Evolutionary conservation across 176 grass and related monocot genomes (phyloP).

Genomic region (Musa beccarii): DNA sequence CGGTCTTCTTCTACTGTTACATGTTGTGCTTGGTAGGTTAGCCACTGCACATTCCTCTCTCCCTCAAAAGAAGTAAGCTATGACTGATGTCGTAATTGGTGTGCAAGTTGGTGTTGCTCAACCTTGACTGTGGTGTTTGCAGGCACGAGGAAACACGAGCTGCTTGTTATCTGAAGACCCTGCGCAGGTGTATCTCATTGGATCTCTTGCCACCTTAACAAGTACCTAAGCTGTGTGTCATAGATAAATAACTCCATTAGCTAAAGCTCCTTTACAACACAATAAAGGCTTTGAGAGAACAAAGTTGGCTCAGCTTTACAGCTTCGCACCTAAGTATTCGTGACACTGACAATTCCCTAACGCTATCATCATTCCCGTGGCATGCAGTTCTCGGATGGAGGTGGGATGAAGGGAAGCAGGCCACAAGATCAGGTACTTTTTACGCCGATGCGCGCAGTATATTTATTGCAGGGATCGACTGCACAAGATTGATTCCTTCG

Average conservation of each 20-base stretch:
- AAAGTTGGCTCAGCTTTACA: slow-evolving; percentile 34
- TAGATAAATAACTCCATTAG: neutral
- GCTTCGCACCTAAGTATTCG: slow-evolving; percentile 6
- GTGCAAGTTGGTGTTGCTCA: slow-evolving; percentile 7
- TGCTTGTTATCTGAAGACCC: slow-evolving; percentile 76
- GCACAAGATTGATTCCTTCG: neutral
- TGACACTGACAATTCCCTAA: neutral
- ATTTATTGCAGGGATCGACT: neutral
- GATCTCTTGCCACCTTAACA: slow-evolving; percentile 5
- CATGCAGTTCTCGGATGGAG: neutral
- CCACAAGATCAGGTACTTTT: slow-evolving; percentile 14
- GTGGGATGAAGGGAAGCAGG: neutral
- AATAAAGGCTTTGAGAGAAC: slow-evolving; percentile 11
- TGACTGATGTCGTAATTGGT: neutral
- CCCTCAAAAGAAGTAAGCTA: no score
- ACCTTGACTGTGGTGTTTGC: slow-evolving; percentile 25
- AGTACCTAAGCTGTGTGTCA: neutral
- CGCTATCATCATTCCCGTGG: no score
- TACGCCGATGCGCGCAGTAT: neutral
- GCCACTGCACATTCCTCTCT: no score
- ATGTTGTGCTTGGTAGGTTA: no score
- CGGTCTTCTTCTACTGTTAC: no score
- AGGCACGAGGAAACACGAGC: slow-evolving; percentile 76
- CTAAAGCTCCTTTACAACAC: slow-evolving; percentile 13
- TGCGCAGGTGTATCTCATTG: slow-evolving; percentile 45